These are phyloP conservation scores for Eimeria sp. DNA, from an alignment of 169 alveolate genomes.

Conservation along the genomic window DNA sequence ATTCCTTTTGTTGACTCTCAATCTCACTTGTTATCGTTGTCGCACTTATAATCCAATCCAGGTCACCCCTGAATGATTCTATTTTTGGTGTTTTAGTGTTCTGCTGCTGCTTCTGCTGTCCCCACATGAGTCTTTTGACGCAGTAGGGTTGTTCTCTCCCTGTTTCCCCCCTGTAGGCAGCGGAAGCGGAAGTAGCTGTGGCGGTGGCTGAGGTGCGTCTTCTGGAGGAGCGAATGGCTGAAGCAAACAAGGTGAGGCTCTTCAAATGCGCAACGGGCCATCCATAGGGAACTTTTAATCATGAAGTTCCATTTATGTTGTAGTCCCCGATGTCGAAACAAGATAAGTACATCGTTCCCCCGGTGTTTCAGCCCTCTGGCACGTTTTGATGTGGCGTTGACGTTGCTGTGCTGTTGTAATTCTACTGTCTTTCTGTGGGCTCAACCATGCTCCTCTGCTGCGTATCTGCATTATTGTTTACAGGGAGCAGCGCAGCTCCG, in stretches of 20 bases:
- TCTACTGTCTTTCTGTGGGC: not conserved
- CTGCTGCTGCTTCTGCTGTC: not conserved
- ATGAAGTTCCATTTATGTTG: not conserved
- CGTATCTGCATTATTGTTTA: not conserved
- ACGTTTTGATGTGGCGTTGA: not conserved
- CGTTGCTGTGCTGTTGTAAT: not conserved
- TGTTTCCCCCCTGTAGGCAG: conserved; percentile 9
- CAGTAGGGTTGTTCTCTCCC: not conserved
- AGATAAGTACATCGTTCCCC: not conserved
- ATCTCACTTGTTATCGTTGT: not conserved
- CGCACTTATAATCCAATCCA: not conserved
- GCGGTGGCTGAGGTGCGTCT: conserved; percentile 31
- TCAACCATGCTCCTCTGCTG: not conserved
- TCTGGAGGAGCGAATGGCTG: conserved; percentile 42
- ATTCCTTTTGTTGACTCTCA: not conserved
- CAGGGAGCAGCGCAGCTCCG: conserved; percentile 37
- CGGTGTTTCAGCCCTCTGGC: not conserved
- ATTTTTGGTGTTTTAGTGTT: not conserved
- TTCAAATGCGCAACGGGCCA: not conserved
- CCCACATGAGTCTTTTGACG: not conserved
- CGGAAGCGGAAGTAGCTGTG: conserved; percentile 27
- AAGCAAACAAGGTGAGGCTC: conserved; percentile 28
- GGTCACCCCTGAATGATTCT: not conserved
- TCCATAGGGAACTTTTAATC: not conserved
- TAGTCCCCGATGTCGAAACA: not conserved